These are phyloP conservation scores for Ustanciosporium gigantosporum DNA, from an alignment of 1,284 basidiomycete genomes.

Conservation along the genomic window DNA sequence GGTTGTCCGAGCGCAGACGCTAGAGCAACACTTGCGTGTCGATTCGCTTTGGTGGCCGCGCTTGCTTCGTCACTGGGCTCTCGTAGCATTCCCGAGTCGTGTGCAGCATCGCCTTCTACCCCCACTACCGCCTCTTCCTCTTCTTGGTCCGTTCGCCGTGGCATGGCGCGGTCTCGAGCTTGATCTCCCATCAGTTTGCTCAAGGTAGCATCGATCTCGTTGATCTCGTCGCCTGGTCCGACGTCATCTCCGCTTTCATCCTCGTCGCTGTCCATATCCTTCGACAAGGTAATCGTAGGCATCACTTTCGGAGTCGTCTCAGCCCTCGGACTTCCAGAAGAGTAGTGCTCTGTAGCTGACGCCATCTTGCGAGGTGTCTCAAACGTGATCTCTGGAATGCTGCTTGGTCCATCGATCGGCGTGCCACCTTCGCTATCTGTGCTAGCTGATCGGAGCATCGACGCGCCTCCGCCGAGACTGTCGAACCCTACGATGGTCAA, in stretches of 20 bases:
- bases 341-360: neutral
- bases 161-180: neutral
- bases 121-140: neutral
- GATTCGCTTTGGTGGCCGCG: neutral
- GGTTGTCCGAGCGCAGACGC: conserved; percentile 1
- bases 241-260: conserved; percentile 3
- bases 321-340: neutral
- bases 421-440: conserved; percentile 1
- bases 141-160: neutral
- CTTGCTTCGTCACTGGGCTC: neutral
- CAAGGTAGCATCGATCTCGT: conserved; percentile 1
- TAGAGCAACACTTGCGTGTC: neutral
- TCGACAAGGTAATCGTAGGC: conserved; percentile 11
- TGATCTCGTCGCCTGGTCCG: conserved; percentile 10
- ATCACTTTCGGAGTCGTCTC: neutral
- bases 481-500: conserved; percentile 32
- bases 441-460: neutral
- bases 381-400: neutral
- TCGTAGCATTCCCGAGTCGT: neutral
- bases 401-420: neutral
- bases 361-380: neutral
- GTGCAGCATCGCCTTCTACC: neutral
- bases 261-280: conserved; percentile 10
- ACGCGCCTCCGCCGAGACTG: conserved; percentile 2
- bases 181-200: neutral